Evolutionary conservation across 192 early-diverging fungal species (phyloP), one percentile per base, ranked within the genome.

Genomic region (Gorgonomyces haynaldii): DNA sequence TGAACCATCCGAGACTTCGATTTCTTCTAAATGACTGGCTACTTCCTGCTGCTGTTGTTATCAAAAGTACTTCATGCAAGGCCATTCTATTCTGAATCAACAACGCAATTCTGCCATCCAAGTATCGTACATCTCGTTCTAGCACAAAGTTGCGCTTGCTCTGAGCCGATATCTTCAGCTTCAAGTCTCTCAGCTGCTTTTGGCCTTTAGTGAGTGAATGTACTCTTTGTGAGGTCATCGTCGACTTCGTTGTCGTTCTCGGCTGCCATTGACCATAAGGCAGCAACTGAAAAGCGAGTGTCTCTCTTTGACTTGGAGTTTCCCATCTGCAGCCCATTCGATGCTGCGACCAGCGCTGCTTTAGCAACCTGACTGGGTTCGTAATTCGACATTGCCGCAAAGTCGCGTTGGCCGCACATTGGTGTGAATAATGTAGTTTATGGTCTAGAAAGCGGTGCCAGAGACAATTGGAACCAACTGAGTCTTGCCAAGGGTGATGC

Each of bases 61-160:
- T 10, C 12, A 23, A 12, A 20, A n/a, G 13, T 71, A 88, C 84
- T 64, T 91, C 91, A 25, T 85, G 85, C 32, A 90, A 66, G 1
- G 87, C 88, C 84, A 91, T 95, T 42, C 89, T 74, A 57, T 89
- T 91, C 64, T 89, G 86, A 65, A 95, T 89, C 43, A 95, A 62
- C 25, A 95, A 65, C 0, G 88, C 91, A 53, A 95, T 95, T 17
- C 91, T 70, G 39, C 79, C 80, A 69, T 95, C 91, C 9, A 95
- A 67, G 52, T 88, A 90, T 31, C 91, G 79, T 32, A 91, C 88
- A 66, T 94, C 91, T 39, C 88, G 71, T 53, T 94, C 91, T 6
- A 91, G 74, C 52, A 89, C 62, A 72, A 94, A 94, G 69, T 94
- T 94, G 58, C 84, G 88, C 62, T 94, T 94, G 9, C 87, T 90